Evolutionary conservation across 257 asterid species (phyloP), one percentile per base, ranked within the genome.

Genomic region (Leptodermis oblonga): DNA sequence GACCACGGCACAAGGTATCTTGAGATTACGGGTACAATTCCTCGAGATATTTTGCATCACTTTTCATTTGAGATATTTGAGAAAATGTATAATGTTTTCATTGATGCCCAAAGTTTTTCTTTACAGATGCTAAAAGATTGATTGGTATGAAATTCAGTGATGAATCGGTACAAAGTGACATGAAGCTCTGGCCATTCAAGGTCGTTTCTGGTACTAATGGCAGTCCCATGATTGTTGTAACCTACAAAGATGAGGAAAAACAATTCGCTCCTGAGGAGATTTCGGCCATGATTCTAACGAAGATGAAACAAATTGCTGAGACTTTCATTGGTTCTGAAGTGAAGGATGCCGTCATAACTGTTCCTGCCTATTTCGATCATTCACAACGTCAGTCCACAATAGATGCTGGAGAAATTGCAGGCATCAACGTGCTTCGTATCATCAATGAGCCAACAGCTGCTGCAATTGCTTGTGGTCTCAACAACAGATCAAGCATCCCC

Each of bases 371-470:
- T 59, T 59, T 59, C 4, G 43, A 31, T 30, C 22, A 59, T 7
- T 33, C 3, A 14, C 56, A 51, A 28, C 56, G 56, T 1, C 28
- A 20, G 2, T 25, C 56, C 0, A 51, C 56, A 7, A 51, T 51
- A 4, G 56, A 51, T 7, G 56, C 13, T 1, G 56, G 12, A 20
- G 1, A 51, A 20, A 51, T 51, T 20, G 56, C 56, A 20, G 65
- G 65, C 25, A 59, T 59, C 25, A 31, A 59, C 12, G 43, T 59
- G 4, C 31, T 59, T 23, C 20, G 20, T 2, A 59, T 59, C 43
- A 59, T 59, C 43, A 59, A 18, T 25, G 65, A 59, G 31, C 65
- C 65, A 30, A 59, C 43, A 0, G 65, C 65, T 1, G 43, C 65
- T 31, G 43, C 65, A 4, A 33, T 59, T 15, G 65, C 65, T 5